Base-by-base conservation (phyloP, 2,329 filamentous ascomycete genomes). In the Cladorrhinum sp. region DNA sequence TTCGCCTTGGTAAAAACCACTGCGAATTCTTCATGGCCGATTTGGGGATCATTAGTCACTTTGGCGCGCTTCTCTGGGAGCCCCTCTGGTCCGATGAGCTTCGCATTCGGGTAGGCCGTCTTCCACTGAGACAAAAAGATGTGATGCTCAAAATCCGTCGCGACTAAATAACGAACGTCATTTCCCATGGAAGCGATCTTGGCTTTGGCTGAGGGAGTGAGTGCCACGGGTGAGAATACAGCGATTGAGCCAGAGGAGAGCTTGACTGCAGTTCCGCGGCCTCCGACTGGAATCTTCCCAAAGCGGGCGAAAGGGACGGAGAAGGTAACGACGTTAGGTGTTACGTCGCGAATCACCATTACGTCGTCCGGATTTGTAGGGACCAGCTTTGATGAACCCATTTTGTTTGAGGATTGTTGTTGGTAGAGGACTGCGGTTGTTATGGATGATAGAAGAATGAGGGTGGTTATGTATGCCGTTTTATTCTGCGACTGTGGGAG, bases 141-240 rank as follows among this genome's bases (percentile, higher is more conserved):
- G 81, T 99, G 95, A 76, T 99, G 95, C 78, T 99, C 92, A 56
- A 91, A 82, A 74, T 99, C 95, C 1, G 89, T 85, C 0, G 95
- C 93, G 24, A 93, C 81, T 66, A 99, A 87, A 80, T 98, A 98
- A 66, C 83, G 84, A 55, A 97, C 85, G 48, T 85, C 81, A 54
- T 87, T 87, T 63, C 87, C 87, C 59, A 91, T 78, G 32, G 85
- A 79, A 58, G 81, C 77, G 55, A 90, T 78, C 72, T 88, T 86
- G 67, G 79, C 73, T 63, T 82, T 85, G 41, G 92, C 87, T 60
- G 88, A 85, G 2, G 88, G 82, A 2, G 93, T 98, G 59, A 97
- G 83, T 13, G 89, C 90, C 20, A 95, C 90, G 18, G 95, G 95
- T 0, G 92, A 96, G 83, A 97, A 97, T 73, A 97, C 87, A 66